These are phyloP conservation scores for Melanomma pulvis-pyrius DNA, from an alignment of 495 filamentous ascomycete genomes.

Conservation along the genomic window DNA sequence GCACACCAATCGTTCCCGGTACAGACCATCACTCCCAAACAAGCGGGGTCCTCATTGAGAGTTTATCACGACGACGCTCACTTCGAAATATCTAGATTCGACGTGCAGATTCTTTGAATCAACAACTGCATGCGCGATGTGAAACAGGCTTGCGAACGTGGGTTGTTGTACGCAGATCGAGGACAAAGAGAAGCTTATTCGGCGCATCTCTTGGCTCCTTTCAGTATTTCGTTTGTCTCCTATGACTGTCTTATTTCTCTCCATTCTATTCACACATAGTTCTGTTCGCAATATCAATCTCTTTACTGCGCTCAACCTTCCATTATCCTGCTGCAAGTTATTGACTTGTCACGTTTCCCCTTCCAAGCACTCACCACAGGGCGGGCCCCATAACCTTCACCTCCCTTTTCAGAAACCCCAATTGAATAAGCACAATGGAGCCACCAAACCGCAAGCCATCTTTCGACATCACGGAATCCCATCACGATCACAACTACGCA, in stretches of 20 bases:
- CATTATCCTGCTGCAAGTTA: background rate
- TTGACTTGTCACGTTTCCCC: background rate
- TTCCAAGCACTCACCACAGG: background rate
- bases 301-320: no score
- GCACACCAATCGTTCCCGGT: conserved; percentile 20
- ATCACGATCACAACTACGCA: background rate
- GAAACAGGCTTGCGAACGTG: background rate
- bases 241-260: background rate
- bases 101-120: background rate
- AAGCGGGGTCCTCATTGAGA: background rate
- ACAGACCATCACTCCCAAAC: background rate
- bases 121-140: background rate
- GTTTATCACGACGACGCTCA: conserved; percentile 11
- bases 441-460: conserved; percentile 8
- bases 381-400: conserved; percentile 1
- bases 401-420: background rate
- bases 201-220: background rate
- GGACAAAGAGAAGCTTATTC: background rate
- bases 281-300: no score
- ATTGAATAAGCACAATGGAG: background rate
- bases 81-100: background rate
- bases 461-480: conserved; percentile 12
- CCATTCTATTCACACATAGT: background rate
- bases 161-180: background rate
- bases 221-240: background rate